phyloP scores from a whole-genome alignment of 73 alveolate species.

The Paraurostyla sp. region DNA sequence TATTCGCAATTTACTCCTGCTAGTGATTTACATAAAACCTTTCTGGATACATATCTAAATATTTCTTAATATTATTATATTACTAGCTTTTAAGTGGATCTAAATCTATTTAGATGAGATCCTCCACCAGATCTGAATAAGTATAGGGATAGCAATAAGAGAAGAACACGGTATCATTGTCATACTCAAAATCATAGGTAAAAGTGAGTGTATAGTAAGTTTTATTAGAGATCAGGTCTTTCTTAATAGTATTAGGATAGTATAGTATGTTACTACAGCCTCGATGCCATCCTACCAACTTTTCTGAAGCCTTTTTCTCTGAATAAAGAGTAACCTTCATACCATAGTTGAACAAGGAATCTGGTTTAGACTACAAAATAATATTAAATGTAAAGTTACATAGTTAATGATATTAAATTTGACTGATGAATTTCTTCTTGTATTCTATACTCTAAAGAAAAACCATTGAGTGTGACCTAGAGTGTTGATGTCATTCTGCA shows the following conservation, averaged over 20 bases:
- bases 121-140: slow-evolving; percentile 84
- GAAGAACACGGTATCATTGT: slow-evolving; percentile 85
- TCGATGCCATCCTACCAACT: slow-evolving; percentile 74
- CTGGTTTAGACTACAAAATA: slow-evolving; percentile 76
- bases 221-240: slow-evolving; percentile 61
- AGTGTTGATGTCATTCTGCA: slow-evolving; percentile 96
- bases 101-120: slow-evolving; percentile 60
- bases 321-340: slow-evolving; percentile 86
- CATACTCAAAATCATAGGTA: slow-evolving; percentile 79
- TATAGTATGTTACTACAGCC: slow-evolving; percentile 69
- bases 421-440: slow-evolving; percentile 73
- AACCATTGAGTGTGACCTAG: slow-evolving; percentile 97
- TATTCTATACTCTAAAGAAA: slow-evolving; percentile 87
- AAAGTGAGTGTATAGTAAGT: slow-evolving; percentile 88
- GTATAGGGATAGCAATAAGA: slow-evolving; percentile 93
- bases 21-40: slow-evolving; percentile 80
- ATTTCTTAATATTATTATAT: background rate
- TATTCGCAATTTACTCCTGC: slow-evolving; percentile 88
- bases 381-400: slow-evolving; percentile 56
- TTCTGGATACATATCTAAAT: slow-evolving; percentile 37
- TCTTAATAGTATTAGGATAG: slow-evolving; percentile 62
- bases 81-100: slow-evolving; percentile 57
- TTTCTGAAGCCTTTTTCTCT: slow-evolving; percentile 33
- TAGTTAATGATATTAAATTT: slow-evolving; percentile 88
- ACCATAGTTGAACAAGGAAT: slow-evolving; percentile 85